Conservation (phyloP, 306 rosid species). For the Prinsepia uniflora region DNA sequence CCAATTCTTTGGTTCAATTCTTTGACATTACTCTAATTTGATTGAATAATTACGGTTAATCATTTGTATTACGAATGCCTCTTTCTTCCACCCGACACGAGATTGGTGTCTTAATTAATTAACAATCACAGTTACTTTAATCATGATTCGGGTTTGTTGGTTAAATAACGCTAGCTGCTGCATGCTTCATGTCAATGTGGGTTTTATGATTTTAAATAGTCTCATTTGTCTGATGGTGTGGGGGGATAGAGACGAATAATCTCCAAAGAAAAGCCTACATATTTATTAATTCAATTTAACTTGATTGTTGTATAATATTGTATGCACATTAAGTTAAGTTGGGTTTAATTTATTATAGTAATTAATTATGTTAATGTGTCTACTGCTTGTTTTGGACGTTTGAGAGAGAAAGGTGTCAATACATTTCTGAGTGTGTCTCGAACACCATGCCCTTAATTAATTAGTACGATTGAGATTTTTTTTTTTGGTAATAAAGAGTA, state of each 20-base stretch:
- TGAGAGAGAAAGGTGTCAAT: not conserved
- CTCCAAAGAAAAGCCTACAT: constrained; percentile 13
- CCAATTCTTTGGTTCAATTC: not conserved
- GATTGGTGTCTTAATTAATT: constrained; percentile 18
- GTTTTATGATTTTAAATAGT: constrained; percentile 37
- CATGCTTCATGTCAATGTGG: constrained; percentile 2
- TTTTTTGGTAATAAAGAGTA: too few species aligned
- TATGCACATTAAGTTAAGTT: not conserved
- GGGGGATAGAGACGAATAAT: constrained; percentile 29
- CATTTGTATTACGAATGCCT: not conserved
- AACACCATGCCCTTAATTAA: too few species aligned
- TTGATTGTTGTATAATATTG: not conserved
- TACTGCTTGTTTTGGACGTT: not conserved
- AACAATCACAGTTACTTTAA: constrained; percentile 33
- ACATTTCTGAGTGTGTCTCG: too few species aligned
- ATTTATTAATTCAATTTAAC: not conserved
- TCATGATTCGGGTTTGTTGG: constrained; percentile 47
- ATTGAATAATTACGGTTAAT: not conserved
- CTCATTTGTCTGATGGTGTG: constrained; percentile 46
- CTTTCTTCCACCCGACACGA: constrained; percentile 37
- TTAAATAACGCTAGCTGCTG: constrained; percentile 20
- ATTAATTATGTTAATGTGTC: not conserved
- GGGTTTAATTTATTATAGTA: not conserved
- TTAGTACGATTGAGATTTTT: too few species aligned
- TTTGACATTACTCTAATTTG: constrained; percentile 2